Conservation (phyloP, 495 filamentous ascomycete genomes). For the Penicillium cataractarum region DNA sequence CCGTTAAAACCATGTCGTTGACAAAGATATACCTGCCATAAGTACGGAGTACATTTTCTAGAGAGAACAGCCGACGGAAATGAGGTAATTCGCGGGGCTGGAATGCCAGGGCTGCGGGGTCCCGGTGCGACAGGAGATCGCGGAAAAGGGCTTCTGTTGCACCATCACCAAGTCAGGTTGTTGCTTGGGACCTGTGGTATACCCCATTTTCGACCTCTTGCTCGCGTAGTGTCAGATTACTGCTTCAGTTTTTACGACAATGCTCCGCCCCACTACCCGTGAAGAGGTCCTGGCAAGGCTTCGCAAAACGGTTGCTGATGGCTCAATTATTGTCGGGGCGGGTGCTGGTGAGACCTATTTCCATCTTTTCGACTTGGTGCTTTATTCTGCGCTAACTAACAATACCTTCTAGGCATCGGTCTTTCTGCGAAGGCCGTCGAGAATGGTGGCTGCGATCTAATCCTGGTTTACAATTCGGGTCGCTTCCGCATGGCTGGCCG, state of each 20-base stretch:
- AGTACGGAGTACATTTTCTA: too few relatives aligned
- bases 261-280: conserved; percentile 51
- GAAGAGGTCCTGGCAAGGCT: conserved; percentile 59
- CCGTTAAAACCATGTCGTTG: too few relatives aligned
- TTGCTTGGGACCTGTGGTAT: background rate
- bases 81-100: conserved; percentile 24
- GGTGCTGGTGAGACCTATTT: conserved; percentile 57
- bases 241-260: background rate
- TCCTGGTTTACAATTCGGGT: conserved; percentile 74
- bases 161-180: background rate
- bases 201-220: background rate
- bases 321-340: conserved; percentile 64
- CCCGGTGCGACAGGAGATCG: background rate
- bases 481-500: conserved; percentile 75
- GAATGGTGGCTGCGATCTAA: conserved; percentile 66
- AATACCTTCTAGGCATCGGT: conserved; percentile 56
- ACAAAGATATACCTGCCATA: too few relatives aligned
- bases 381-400: background rate
- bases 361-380: background rate
- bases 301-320: conserved; percentile 52
- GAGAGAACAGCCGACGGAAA: too few relatives aligned
- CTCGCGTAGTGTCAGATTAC: background rate
- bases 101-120: conserved; percentile 14
- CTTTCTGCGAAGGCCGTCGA: conserved; percentile 73
- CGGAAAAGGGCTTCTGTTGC: background rate